Evolutionary conservation across 1,284 basidiomycete genomes (phyloP).

Genomic region (Moniliella sp.): DNA sequence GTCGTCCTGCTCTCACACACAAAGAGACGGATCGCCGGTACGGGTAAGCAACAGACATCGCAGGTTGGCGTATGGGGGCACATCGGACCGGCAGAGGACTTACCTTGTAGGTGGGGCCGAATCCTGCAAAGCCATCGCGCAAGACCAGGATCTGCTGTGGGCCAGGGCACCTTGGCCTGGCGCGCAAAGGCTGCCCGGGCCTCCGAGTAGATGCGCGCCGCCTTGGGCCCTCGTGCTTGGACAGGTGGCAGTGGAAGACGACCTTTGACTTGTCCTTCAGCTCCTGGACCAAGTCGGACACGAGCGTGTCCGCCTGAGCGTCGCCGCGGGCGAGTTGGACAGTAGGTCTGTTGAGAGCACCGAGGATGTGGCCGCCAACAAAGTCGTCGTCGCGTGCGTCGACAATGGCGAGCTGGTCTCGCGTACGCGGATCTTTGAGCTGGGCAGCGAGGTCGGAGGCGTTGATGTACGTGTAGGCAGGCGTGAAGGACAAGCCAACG

Average conservation of each 20-base stretch:
- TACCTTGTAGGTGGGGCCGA: constrained; percentile 27
- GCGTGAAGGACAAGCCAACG: constrained; percentile 11
- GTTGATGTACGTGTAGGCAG: constrained; percentile 19
- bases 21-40: no score
- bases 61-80: no score
- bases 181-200: constrained; percentile 4
- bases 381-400: constrained; percentile 34
- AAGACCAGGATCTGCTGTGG: constrained; percentile 31
- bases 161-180: no score
- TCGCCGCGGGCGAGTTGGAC: no score
- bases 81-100: no score
- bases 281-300: constrained; percentile 17
- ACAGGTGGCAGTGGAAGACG: constrained; percentile 34
- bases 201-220: constrained; percentile 31
- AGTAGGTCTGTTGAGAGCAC: constrained; percentile 21
- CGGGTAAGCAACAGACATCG: no score
- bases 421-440: constrained; percentile 2
- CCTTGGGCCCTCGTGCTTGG: constrained; percentile 33
- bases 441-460: constrained; percentile 11
- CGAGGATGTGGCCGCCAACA: constrained; percentile 31
- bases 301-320: constrained; percentile 11
- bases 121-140: constrained; percentile 31
- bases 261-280: constrained; percentile 9
- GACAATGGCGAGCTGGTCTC: constrained; percentile 14
- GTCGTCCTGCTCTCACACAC: no score